Percentiles rank a stretch among this genome's conserved stretches.
These are phyloP conservation scores for Lizanozyma gosingica DNA, from an alignment of 1,139 yeast species.

Conservation along the genomic window DNA sequence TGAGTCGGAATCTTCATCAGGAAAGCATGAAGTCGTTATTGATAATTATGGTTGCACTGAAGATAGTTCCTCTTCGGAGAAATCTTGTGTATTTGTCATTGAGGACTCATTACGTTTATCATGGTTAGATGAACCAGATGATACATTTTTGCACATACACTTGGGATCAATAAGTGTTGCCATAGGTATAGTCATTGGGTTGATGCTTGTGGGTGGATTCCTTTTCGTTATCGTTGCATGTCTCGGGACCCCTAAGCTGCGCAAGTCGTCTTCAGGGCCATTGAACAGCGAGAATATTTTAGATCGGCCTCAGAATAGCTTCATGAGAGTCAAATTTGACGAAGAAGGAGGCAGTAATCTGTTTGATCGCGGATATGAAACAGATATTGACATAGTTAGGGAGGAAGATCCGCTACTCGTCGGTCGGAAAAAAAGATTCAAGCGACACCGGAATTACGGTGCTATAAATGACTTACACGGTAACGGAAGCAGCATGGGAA, in stretches of 20 bases:
- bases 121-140: conserved; percentile 25
- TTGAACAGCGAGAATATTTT: conserved; percentile 8
- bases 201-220: conserved; percentile 25
- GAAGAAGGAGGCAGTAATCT: conserved; percentile 16
- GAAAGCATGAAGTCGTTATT: conserved; percentile 58
- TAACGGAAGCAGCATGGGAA: conserved; percentile 5
- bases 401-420: conserved; percentile 29
- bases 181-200: conserved; percentile 33
- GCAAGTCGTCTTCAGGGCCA: conserved; percentile 3
- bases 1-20: conserved; percentile 34
- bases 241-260: conserved; percentile 14
- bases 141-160: conserved; percentile 28
- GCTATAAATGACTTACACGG: conserved; percentile 7
- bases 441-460: not conserved
- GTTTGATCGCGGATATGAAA: conserved; percentile 37
- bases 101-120: conserved; percentile 22
- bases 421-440: not conserved
- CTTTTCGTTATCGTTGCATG: conserved; percentile 21
- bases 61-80: conserved; percentile 15
- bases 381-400: conserved; percentile 31
- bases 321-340: conserved; percentile 30
- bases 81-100: conserved; percentile 58
- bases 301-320: conserved; percentile 20
- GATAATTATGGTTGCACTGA: conserved; percentile 61
- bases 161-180: conserved; percentile 39